Evolutionary conservation across 805 yeast species (phyloP), one percentile per base, ranked within the genome.

Genomic region (Candida bentonensis): DNA sequence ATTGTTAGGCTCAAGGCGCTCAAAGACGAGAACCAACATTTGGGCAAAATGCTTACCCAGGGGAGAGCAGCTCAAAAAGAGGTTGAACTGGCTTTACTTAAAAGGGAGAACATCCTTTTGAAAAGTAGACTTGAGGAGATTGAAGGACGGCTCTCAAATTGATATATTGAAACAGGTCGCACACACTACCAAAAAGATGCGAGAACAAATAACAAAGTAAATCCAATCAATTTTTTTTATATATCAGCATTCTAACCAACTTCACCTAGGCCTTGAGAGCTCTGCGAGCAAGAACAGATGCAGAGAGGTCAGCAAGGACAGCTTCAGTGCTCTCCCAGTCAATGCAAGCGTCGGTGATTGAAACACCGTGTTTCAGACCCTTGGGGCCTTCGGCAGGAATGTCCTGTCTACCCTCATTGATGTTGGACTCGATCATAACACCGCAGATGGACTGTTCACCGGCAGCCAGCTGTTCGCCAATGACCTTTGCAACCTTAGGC

Each of bases 261-360:
- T 41, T 26, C 9, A 21, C 36, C 25, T 27, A 21, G 21, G 43
- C 39, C 11, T 50, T 51, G 50, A 56, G 46, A 40, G 54, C 55
- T 71, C 96, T 80, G 72, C 96, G 81, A 41, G 69, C 68, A 62
- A 76, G 74, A 23, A 89, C 92, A 47, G 95, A 94, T 26, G 73
- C 73, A 22, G 96, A 79, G 55, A 89, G 74, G 43, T 69, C 67
- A 43, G 70, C 72, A 54, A 89, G 70, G 45, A 86, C 89, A 22
- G 62, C 65, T 42, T 72, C 89, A 15, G 98, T 89, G 42, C 77
- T 69, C 44, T 82, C 92, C 86, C 95, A 85, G 48, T 85, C 74
- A 48, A 89, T 87, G 72, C 98, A 89, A 25, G 96, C 95, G 64
- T 89, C 98, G n/a, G 98, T 89, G 56, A 89, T 87, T 23, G 95